These are phyloP conservation scores for Sclerotinia glacialis DNA, from an alignment of 2,329 filamentous ascomycete genomes.

Conservation along the genomic window DNA sequence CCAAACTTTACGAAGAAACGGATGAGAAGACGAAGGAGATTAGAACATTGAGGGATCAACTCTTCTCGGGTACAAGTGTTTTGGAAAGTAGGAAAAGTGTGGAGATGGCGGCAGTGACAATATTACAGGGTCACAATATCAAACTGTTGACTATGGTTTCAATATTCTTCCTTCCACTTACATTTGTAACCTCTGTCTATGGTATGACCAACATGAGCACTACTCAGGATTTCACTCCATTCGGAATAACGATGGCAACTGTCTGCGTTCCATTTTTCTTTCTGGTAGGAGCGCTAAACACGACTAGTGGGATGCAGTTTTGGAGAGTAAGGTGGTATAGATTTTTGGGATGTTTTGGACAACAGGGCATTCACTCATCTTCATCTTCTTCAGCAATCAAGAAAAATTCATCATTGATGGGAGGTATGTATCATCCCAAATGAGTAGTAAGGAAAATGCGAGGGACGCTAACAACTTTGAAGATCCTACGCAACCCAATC, in stretches of 20 bases:
- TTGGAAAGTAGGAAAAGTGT: slow-evolving; percentile 60
- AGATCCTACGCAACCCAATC: neutral
- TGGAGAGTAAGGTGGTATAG: slow-evolving; percentile 32
- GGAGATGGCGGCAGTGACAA: slow-evolving; percentile 50
- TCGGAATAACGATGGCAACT: slow-evolving; percentile 40
- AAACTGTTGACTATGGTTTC: slow-evolving; percentile 52
- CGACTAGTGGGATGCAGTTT: slow-evolving; percentile 37
- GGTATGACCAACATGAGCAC: slow-evolving; percentile 51
- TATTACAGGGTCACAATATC: slow-evolving; percentile 60
- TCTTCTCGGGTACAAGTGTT: slow-evolving; percentile 62
- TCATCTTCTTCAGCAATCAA: neutral
- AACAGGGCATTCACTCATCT: slow-evolving; percentile 11
- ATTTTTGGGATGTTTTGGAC: slow-evolving; percentile 18
- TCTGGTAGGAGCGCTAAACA: slow-evolving; percentile 48
- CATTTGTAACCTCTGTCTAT: slow-evolving; percentile 59
- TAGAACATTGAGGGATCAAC: slow-evolving; percentile 55
- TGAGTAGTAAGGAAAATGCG: too few species aligned
- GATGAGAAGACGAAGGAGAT: slow-evolving; percentile 53
- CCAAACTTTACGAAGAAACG: slow-evolving; percentile 41
- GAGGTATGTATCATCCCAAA: slow-evolving; percentile 2
- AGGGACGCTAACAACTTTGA: neutral
- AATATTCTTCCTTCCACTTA: slow-evolving; percentile 60
- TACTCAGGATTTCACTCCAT: slow-evolving; percentile 46
- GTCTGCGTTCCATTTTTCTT: slow-evolving; percentile 51
- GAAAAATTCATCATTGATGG: neutral